Percentiles rank a stretch among this genome's conserved stretches.
Evolutionary conservation across 2,329 filamentous ascomycete species (phyloP).

Genomic region (Xylariomycetidae sp.): DNA sequence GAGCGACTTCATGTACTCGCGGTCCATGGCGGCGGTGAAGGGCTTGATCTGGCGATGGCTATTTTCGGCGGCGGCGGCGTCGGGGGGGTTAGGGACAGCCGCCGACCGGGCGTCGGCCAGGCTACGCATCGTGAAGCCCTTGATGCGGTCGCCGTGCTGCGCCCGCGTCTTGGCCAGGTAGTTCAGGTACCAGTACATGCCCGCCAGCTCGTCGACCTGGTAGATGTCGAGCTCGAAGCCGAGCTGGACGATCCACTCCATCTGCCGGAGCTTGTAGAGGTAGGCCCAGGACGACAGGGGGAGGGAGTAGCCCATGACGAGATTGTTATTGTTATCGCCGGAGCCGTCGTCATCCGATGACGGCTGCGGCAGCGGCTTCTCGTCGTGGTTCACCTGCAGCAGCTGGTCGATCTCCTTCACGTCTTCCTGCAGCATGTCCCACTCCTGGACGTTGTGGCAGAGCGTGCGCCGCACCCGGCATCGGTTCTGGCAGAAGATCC

Average conservation of each 20-base stretch:
- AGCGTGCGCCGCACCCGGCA: conserved; percentile 87
- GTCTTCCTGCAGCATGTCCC: conserved; percentile 79
- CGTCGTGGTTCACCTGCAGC: conserved; percentile 56
- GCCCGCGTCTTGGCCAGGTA: conserved; percentile 65
- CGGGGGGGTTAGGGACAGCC: conserved; percentile 10
- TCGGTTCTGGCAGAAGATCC: conserved; percentile 83
- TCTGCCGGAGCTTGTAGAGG: conserved; percentile 81
- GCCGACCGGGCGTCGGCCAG: conserved; percentile 27
- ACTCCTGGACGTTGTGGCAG: conserved; percentile 75
- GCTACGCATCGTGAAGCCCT: conserved; percentile 52
- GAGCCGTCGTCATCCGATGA: too few relatives aligned
- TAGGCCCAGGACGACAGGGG: conserved; percentile 86
- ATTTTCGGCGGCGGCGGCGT: conserved; percentile 7
- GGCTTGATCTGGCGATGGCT: conserved; percentile 18
- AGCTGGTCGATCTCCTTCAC: conserved; percentile 72
- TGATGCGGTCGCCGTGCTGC: conserved; percentile 69
- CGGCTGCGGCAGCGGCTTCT: conserved; percentile 52
- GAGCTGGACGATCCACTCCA: conserved; percentile 83
- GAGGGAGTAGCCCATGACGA: conserved; percentile 58
- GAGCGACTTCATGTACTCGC: conserved; percentile 44
- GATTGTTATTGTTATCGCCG: conserved; percentile 30
- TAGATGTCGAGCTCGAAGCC: conserved; percentile 95
- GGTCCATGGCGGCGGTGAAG: conserved; percentile 32
- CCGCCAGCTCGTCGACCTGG: conserved; percentile 74
- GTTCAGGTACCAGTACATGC: conserved; percentile 89